Evolutionary conservation across 2,329 filamentous ascomycete genomes (phyloP), one percentile per base, ranked within the genome.

Genomic region (Fusarium sp.): DNA sequence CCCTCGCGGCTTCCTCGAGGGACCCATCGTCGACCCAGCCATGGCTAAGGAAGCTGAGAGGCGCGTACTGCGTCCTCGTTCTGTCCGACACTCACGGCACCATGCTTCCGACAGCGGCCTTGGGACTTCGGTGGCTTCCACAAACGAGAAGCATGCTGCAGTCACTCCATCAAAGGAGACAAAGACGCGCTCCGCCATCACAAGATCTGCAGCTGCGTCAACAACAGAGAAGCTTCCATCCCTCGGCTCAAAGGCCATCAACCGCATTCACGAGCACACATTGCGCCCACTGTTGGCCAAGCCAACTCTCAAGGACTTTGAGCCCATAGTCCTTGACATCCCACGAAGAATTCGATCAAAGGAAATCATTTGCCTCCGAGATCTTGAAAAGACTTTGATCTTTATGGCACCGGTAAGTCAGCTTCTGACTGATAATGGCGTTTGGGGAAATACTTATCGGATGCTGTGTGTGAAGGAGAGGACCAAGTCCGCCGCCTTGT

Each of bases 321-420:
- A 95, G 81, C 88, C 92, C 58, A 90, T 98, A 78, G 89, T 98
- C 74, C 88, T 93, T 76, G 92, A 94, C 82, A 91, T 95, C 74
- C 94, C 94, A 57, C 88, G 89, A 82, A 93, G 93, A 80, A 97
- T 98, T 81, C 90, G 91, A 80, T 90, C 92, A 80, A 95, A 95
- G 83, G 91, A 97, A 79, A 97, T 98, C 80, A 91, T 94, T 82
- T 98, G 94, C 85, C 90, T 98, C 65, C 92, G 96, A 82, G 96
- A 98, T 84, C 89, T 98, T 59, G 96, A 98, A 85, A 98, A 98
- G 90, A 96, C 93, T 11, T 87, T 98, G 71, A 91, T 98, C 80
- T 95, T 95, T 84, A 91, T 95, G 82, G 95, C 95, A 86, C 94
- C 94, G 83, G 96, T 98, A 93, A 97, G 95, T 97, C 83, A 87